Base-by-base conservation (phyloP, 2,329 filamentous ascomycete species). In the Sclerotinia subarctica region DNA sequence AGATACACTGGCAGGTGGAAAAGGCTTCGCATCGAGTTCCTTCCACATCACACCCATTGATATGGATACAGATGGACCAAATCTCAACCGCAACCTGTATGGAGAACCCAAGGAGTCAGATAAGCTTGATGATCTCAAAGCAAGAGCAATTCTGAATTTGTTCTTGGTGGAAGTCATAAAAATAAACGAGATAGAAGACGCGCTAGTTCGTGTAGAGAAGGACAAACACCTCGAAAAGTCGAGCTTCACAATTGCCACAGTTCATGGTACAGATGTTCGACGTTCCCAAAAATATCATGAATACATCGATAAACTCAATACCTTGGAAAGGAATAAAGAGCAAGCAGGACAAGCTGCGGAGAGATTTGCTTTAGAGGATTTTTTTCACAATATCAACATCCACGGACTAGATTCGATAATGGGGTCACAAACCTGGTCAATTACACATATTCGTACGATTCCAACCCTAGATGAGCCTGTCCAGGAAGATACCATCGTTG, bases 51-150 rank as follows among this genome's bases (percentile, higher is more conserved):
- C 46, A 11, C 6, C 21, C 11, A 62, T 62, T 5, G 46, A 51
- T 51, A 62, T 62, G 59, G 59, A 24, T 15, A 49, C 38, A n/a
- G 51, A 35, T 24, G 29, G 29, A 49, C 46, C 51, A 2, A 51
- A 63, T 26, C 46, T 63, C n/a, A 24, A 63, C n/a, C 46, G n/a
- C 6, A 63, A 63, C 46, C 21, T 63, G n/a, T 63, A 63, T 38
- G 59, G 59, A 8, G 21, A 24, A 11, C 24, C 10, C 21, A 32
- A 38, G 10, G 15, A 42, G 21, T n/a, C 10, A 38, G 21, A n/a
- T 13, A 17, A n/a, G 32, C 2, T 26, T 13, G 19, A 49, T 26
- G 35, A 15, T 8, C 8, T 13, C 58, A 11, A 51, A 21, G 3
- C 21, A 24, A 42, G 51, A 51, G 13, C 26, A 3, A 52, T 52